Evolutionary conservation across 1,139 yeast genomes (phyloP).

Genomic region (Spencermartinsiella ligniputridi): DNA sequence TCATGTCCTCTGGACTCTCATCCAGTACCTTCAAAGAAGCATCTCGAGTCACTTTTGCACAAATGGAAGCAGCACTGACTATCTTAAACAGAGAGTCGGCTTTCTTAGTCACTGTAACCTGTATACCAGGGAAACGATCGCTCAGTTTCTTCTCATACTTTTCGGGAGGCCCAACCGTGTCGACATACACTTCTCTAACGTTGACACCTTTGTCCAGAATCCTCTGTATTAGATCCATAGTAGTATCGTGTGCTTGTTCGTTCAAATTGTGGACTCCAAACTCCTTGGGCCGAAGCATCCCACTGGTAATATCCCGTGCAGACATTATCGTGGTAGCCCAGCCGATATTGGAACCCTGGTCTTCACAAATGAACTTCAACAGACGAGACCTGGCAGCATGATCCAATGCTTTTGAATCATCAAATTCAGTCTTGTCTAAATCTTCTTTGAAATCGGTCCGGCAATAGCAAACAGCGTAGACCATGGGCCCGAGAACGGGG

Average conservation of each 20-base stretch:
- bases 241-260: constrained; percentile 94
- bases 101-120: constrained; percentile 85
- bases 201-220: constrained; percentile 60
- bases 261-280: constrained; percentile 64
- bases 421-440: constrained; percentile 68
- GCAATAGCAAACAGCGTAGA: constrained; percentile 83
- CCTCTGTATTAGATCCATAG: constrained; percentile 67
- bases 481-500: constrained; percentile 95
- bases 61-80: constrained; percentile 94
- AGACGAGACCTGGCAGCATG: constrained; percentile 64
- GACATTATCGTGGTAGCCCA: constrained; percentile 86
- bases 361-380: constrained; percentile 53
- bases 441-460: constrained; percentile 50
- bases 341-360: constrained; percentile 58
- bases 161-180: constrained; percentile 89
- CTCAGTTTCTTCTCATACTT: constrained; percentile 75
- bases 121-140: constrained; percentile 61
- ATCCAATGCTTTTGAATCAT: constrained; percentile 84
- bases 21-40: constrained; percentile 46
- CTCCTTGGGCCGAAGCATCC: constrained; percentile 73
- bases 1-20: constrained; percentile 19
- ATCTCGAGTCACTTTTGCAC: constrained; percentile 95
- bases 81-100: constrained; percentile 94
- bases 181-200: constrained; percentile 71
- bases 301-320: constrained; percentile 80